These are phyloP conservation scores for Naganishia cerealis DNA, from an alignment of 1,284 basidiomycete species.

Conservation along the genomic window DNA sequence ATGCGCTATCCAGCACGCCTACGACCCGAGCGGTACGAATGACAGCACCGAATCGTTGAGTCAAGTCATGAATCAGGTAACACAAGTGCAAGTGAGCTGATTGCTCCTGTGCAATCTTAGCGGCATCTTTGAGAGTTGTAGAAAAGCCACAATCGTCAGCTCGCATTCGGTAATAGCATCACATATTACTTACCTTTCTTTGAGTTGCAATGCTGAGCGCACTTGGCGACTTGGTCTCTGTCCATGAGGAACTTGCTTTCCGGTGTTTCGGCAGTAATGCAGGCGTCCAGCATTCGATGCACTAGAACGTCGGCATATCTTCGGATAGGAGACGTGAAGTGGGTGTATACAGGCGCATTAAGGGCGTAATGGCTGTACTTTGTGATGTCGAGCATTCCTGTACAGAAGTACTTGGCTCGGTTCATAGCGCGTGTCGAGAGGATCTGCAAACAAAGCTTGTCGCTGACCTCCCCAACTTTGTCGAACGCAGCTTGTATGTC, in stretches of 20 bases:
- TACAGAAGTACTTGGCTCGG: slow-evolving; percentile 94
- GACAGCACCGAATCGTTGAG: slow-evolving; percentile 90
- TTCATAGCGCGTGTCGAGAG: slow-evolving; percentile 85
- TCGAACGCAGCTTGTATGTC: slow-evolving; percentile 81
- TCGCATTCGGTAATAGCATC: not conserved
- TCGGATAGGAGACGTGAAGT: slow-evolving; percentile 91
- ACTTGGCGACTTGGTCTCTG: slow-evolving; percentile 92
- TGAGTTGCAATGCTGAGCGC: slow-evolving; percentile 97
- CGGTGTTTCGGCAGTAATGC: slow-evolving; percentile 62
- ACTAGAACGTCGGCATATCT: slow-evolving; percentile 87
- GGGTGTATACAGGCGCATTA: slow-evolving; percentile 89
- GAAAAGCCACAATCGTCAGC: not conserved
- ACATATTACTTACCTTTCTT: slow-evolving; percentile 54
- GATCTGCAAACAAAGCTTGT: slow-evolving; percentile 72
- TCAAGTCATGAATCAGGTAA: slow-evolving; percentile 83
- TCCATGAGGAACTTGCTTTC: slow-evolving; percentile 94
- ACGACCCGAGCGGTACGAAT: slow-evolving; percentile 89
- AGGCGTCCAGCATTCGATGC: slow-evolving; percentile 94
- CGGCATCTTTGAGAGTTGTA: slow-evolving; percentile 48
- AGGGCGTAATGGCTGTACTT: slow-evolving; percentile 94
- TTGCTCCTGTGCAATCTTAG: slow-evolving; percentile 89
- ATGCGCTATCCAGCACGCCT: slow-evolving; percentile 88
- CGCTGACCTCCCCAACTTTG: slow-evolving; percentile 68
- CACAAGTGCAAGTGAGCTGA: slow-evolving; percentile 93
- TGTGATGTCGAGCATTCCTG: slow-evolving; percentile 97